phyloP scores from a whole-genome alignment of 441 rosid genomes.

The Erysimum pusillum region DNA sequence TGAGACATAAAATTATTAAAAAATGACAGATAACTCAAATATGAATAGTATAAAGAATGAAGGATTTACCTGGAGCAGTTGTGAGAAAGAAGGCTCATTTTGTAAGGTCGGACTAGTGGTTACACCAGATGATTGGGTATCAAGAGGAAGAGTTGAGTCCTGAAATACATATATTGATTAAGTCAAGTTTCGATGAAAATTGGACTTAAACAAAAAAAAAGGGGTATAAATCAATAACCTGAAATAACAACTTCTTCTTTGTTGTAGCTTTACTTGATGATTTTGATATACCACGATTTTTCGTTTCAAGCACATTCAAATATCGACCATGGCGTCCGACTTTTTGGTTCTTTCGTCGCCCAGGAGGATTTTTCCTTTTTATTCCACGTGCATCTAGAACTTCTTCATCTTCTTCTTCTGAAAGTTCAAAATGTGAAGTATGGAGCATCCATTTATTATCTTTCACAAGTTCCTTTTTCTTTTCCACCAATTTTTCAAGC shows the following conservation, averaged over 20 bases:
- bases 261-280: background rate
- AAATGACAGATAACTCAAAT: background rate
- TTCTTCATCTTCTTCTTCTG: background rate
- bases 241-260: background rate
- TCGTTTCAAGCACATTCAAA: background rate
- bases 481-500: background rate
- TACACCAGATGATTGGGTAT: background rate
- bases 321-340: conserved; percentile 1
- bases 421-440: background rate
- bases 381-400: background rate
- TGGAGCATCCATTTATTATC: background rate
- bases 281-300: background rate
- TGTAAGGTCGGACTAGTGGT: background rate
- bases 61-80: background rate
- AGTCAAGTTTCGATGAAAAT: background rate
- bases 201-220: background rate
- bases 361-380: background rate
- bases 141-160: background rate
- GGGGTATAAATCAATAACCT: background rate
- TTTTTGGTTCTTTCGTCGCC: conserved; percentile 2
- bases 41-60: background rate
- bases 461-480: conserved; percentile 6
- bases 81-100: background rate
- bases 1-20: background rate
- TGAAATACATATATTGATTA: background rate